Evolutionary conservation across 331 rosid genomes (phyloP).

Genomic region (Stylosanthes scabra): DNA sequence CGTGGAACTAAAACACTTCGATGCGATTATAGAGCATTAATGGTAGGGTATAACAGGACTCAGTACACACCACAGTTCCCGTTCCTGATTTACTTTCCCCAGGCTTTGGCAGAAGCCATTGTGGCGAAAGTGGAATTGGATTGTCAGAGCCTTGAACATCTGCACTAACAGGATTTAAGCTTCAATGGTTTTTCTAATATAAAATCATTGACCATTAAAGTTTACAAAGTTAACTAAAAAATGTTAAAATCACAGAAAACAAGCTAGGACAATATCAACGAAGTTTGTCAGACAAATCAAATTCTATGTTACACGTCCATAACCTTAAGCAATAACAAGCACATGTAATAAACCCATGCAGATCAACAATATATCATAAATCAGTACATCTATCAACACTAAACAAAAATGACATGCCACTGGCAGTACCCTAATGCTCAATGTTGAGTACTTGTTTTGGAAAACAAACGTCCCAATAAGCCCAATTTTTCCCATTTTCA

Average conservation of each 20-base stretch:
- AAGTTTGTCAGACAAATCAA: no score
- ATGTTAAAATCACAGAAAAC: not conserved
- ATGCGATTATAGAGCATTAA: constrained; percentile 24
- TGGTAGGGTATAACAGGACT: constrained; percentile 2
- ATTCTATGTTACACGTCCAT: not conserved
- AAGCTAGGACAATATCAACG: not conserved
- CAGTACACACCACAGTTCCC: constrained; percentile 64
- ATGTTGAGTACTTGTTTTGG: not conserved
- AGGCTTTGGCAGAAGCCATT: constrained; percentile 92
- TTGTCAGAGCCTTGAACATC: constrained; percentile 77
- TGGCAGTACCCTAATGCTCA: constrained; percentile 3
- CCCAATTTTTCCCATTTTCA: not conserved
- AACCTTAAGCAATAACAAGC: not conserved
- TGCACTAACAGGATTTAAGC: constrained; percentile 47
- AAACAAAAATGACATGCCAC: not conserved
- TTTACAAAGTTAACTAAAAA: not conserved
- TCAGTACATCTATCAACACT: not conserved
- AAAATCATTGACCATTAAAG: not conserved
- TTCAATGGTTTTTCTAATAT: not conserved
- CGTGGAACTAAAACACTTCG: not conserved
- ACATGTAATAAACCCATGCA: not conserved
- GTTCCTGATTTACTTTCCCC: constrained; percentile 84
- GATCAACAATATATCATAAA: not conserved
- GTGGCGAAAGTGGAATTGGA: constrained; percentile 91
- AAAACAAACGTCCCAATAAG: not conserved